Evolutionary conservation across 2,329 filamentous ascomycete species (phyloP), one percentile per base, ranked within the genome.

Genomic region (Diaporthe sp.): DNA sequence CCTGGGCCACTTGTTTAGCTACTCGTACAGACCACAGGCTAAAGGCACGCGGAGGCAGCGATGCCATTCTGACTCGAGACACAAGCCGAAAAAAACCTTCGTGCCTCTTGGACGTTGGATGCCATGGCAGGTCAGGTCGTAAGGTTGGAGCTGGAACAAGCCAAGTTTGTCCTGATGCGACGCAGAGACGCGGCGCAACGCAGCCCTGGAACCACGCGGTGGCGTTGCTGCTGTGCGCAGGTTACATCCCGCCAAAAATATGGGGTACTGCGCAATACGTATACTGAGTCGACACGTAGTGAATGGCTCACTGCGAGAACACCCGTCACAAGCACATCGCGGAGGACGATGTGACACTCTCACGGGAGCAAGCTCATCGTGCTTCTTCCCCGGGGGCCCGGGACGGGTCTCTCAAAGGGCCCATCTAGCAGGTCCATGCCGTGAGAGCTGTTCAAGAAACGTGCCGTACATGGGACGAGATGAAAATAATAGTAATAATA

Each of bases 161-260:
- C 46, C 65, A 53, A 53, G 46, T 13, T 39, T 25, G 49, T 31
- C 13, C 6, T 25, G 62, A 53, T 53, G 46, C 46, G n/a, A 53
- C 65, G 22, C 12, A 28, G 44, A 67, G 62, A 37, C 28, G 46
- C 22, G 39, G 19, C 22, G 28, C 61, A 49, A 49, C 62, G 46
- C 31, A 55, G n/a, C 31, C 46, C 46, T 62, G 37, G 13, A 7
- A 17, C 7, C 37, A 44, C 39, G 60, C 60, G 13, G 39, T 31
- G 60, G 60, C 39, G 34, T 15, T 25, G n/a, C 39, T 46, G n/a
- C 65, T 39, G n/a, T 53, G 65, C 34, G n/a, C 49, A 42, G 8
- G 65, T 70, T 70, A 70, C 65, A 70, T 70, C 65, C 65, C 65
- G 65, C n/a, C 31, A 39, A 28, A 28, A 53, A 3, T 4, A n/a